Conservation (phyloP, 108 stramenopile genomes). For the Stephanodiscus minutulus region DNA sequence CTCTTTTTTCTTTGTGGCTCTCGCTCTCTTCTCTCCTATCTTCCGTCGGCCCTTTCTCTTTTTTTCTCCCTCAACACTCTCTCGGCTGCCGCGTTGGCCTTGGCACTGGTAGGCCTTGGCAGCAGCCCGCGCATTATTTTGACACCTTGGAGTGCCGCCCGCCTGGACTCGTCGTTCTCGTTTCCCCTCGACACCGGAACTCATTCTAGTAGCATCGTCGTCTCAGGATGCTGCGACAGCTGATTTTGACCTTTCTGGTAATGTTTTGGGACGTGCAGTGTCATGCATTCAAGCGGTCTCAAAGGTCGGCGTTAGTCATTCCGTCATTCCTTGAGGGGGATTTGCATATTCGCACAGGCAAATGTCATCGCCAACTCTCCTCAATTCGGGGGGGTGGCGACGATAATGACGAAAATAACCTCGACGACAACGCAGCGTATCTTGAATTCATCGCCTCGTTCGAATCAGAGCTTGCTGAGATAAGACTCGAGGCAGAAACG, state of each 20-base stretch:
- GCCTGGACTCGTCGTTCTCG: not conserved
- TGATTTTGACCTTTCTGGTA: not conserved
- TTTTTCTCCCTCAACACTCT: too few species aligned
- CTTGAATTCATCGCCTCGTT: constrained; percentile 40
- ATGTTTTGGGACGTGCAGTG: not conserved
- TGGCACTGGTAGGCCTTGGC: too few species aligned
- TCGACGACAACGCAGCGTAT: constrained; percentile 14
- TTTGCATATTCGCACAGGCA: not conserved
- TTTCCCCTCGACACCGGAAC: not conserved
- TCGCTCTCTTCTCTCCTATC: too few species aligned
- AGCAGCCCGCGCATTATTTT: too few species aligned
- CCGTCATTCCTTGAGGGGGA: not conserved
- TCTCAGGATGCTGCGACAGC: not conserved
- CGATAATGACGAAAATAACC: constrained; percentile 14
- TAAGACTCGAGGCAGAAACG: constrained; percentile 40
- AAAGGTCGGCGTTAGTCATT: constrained; percentile 3
- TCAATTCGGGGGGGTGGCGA: constrained; percentile 25
- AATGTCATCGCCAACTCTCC: constrained; percentile 3
- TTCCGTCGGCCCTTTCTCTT: too few species aligned
- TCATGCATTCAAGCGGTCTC: constrained; percentile 1
- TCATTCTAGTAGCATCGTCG: constrained; percentile 2
- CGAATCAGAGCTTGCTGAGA: constrained; percentile 50
- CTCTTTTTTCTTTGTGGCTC: too few species aligned
- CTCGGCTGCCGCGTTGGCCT: too few species aligned
- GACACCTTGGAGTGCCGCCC: not conserved